Percentiles rank a stretch among this genome's conserved stretches.
These are phyloP conservation scores for Xylariaceae sp. DNA, from an alignment of 2,329 filamentous ascomycete species.

Conservation along the genomic window DNA sequence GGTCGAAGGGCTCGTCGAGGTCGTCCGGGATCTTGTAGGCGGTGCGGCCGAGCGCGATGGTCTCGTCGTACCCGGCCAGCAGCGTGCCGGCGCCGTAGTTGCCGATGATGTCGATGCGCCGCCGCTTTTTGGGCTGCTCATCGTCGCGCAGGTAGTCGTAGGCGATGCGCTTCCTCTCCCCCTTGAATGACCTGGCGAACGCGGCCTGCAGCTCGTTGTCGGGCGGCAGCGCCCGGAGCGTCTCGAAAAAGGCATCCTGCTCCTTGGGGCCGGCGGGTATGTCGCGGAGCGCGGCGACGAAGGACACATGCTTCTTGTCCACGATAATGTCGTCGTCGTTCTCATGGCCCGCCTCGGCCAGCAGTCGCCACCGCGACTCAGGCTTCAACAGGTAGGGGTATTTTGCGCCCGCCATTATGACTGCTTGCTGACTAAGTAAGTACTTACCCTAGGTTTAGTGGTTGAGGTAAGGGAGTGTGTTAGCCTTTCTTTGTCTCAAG, in stretches of 20 bases:
- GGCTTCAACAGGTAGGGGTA: constrained; percentile 7
- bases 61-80: constrained; percentile 1
- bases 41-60: neutral
- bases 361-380: constrained; percentile 5
- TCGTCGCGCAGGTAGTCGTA: constrained; percentile 3
- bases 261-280: no score
- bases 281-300: no score
- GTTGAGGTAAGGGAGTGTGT: no score
- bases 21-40: constrained; percentile 4
- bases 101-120: constrained; percentile 1
- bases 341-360: neutral
- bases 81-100: neutral
- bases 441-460: no score
- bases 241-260: no score
- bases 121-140: constrained; percentile 1
- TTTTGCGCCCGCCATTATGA: neutral
- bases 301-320: no score
- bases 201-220: no score
- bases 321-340: neutral
- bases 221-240: no score
- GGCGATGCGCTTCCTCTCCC: neutral
- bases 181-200: no score
- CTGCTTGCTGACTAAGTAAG: no score
- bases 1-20: neutral
- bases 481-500: no score